A percentile compares a stretch with the other conserved stretches of the same genome.
Evolutionary conservation across 148 eudicot genomes (phyloP).

Genomic region (Heliosperma pusillum): DNA sequence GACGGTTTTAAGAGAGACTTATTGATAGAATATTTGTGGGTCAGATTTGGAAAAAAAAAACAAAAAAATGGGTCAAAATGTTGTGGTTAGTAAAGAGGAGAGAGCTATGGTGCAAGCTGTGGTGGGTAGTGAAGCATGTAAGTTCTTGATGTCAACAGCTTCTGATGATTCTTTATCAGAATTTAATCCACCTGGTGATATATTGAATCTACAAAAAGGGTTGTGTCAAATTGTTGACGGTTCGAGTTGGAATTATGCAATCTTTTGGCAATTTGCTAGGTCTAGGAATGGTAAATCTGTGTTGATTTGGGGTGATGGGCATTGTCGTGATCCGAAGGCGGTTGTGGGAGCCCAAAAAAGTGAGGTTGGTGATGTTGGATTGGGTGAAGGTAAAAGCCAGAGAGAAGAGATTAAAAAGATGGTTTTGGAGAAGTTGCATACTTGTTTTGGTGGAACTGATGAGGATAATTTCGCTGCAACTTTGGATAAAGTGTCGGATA

Average conservation of each 20-base stretch:
- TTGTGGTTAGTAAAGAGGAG: slow-evolving; percentile 60
- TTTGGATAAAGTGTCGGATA: slow-evolving; percentile 64
- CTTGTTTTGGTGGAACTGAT: slow-evolving; percentile 60
- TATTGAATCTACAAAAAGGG: slow-evolving; percentile 63
- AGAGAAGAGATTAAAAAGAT: slow-evolving; percentile 36
- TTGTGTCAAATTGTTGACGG: slow-evolving; percentile 73
- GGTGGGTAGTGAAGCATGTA: slow-evolving; percentile 69
- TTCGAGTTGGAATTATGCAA: slow-evolving; percentile 77
- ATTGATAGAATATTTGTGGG: not conserved
- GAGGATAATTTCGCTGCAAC: slow-evolving; percentile 53
- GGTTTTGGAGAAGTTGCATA: slow-evolving; percentile 71
- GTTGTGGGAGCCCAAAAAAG: slow-evolving; percentile 13
- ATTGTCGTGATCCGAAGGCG: slow-evolving; percentile 50
- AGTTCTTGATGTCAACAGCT: slow-evolving; percentile 58
- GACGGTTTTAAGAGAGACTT: too few species aligned
- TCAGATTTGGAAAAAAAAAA: not conserved
- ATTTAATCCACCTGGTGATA: slow-evolving; percentile 50
- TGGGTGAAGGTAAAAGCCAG: slow-evolving; percentile 24
- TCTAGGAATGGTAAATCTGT: slow-evolving; percentile 77
- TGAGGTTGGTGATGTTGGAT: slow-evolving; percentile 29
- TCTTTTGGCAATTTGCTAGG: slow-evolving; percentile 84
- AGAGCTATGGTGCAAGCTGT: slow-evolving; percentile 56
- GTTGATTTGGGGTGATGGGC: slow-evolving; percentile 97
- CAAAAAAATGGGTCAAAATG: not conserved
- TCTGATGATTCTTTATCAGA: slow-evolving; percentile 50